phyloP scores from a whole-genome alignment of 1,284 basidiomycete genomes.

The Ustilago bromivora region DNA sequence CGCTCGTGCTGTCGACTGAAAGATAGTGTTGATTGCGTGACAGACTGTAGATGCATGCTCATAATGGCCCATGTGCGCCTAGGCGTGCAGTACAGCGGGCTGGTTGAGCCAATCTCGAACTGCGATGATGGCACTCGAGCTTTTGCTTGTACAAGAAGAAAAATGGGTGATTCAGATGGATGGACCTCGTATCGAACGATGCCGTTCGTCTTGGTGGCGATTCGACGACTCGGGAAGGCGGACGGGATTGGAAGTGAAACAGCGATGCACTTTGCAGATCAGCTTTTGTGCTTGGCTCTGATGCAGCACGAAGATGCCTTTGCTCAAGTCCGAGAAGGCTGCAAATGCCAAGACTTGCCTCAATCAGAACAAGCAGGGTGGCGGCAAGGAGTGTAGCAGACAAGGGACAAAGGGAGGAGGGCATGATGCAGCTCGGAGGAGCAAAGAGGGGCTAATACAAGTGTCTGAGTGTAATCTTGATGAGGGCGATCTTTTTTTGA shows the following conservation, averaged over 20 bases:
- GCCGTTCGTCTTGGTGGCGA: neutral
- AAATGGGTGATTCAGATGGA: slow-evolving; percentile 9
- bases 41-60: neutral
- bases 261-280: slow-evolving; percentile 31
- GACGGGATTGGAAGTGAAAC: slow-evolving; percentile 8
- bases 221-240: slow-evolving; percentile 5
- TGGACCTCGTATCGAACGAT: slow-evolving; percentile 16
- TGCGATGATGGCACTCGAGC: too few species aligned
- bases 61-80: neutral
- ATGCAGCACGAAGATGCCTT: neutral
- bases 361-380: neutral
- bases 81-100: neutral
- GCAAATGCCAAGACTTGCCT: neutral
- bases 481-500: slow-evolving; percentile 26
- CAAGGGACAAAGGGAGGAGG: neutral
- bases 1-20: neutral
- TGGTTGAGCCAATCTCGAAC: too few species aligned
- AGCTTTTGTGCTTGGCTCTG: neutral
- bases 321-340: slow-evolving; percentile 6
- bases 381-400: neutral
- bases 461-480: neutral
- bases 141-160: neutral
- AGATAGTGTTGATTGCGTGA: neutral
- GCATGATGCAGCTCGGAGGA: slow-evolving; percentile 32
- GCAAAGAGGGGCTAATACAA: neutral